Conservation (phyloP, 2,329 filamentous ascomycete genomes). For the Aplosporella prunicola region DNA sequence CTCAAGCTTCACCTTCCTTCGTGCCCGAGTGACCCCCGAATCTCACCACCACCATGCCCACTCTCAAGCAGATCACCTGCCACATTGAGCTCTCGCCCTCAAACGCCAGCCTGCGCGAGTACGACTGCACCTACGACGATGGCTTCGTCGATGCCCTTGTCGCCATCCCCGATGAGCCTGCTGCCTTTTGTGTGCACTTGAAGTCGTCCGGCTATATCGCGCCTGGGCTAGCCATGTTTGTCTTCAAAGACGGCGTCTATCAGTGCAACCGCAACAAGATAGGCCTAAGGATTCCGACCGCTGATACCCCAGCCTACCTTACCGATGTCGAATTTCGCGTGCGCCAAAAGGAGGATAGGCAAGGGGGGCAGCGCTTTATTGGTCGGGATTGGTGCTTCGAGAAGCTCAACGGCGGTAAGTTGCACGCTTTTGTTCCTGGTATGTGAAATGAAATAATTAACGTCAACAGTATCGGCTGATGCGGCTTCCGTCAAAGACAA, state of each 20-base stretch:
- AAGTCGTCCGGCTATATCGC: slow-evolving; percentile 42
- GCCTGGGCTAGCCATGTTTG: slow-evolving; percentile 44
- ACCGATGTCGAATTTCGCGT: slow-evolving; percentile 40
- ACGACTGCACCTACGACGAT: slow-evolving; percentile 41
- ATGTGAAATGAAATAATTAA: slow-evolving; percentile 14
- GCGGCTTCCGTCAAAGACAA: slow-evolving; percentile 22
- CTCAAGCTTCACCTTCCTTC: too few species aligned
- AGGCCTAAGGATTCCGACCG: slow-evolving; percentile 28
- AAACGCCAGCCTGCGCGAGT: slow-evolving; percentile 39
- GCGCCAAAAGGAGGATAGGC: slow-evolving; percentile 45
- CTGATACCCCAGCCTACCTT: slow-evolving; percentile 17
- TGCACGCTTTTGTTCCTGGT: too few species aligned
- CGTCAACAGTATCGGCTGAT: slow-evolving; percentile 27
- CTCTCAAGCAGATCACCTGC: slow-evolving; percentile 44
- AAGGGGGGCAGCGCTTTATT: slow-evolving; percentile 38
- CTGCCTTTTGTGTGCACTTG: slow-evolving; percentile 41
- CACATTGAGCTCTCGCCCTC: slow-evolving; percentile 40
- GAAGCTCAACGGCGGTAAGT: slow-evolving; percentile 38
- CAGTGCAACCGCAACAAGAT: slow-evolving; percentile 48
- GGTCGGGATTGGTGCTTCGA: slow-evolving; percentile 46
- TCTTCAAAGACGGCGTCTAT: slow-evolving; percentile 49
- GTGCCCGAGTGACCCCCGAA: too few species aligned
- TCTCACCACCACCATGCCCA: slow-evolving; percentile 44
- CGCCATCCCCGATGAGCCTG: slow-evolving; percentile 36
- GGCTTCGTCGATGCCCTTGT: slow-evolving; percentile 44